Percentiles rank a stretch among this genome's conserved stretches.
These are phyloP conservation scores for Phytophthora pseudosyringae DNA, from an alignment of 352 stramenopile species.

Conservation along the genomic window DNA sequence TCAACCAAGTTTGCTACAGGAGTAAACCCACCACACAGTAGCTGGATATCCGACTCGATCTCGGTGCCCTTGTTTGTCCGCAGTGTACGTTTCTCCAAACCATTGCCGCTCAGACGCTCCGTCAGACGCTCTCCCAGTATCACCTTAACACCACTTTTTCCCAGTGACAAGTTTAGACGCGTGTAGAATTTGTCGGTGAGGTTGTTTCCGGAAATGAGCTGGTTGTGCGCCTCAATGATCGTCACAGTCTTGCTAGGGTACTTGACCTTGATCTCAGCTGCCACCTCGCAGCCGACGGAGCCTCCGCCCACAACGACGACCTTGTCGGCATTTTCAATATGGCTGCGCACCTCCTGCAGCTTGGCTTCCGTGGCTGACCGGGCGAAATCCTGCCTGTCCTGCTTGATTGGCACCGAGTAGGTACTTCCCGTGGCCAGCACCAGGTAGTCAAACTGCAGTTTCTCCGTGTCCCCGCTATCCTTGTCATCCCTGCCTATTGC, in stretches of 20 bases:
- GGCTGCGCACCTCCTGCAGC: slow-evolving; percentile 29
- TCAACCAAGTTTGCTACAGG: slow-evolving; percentile 26
- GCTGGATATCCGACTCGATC: slow-evolving; percentile 43
- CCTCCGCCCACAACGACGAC: slow-evolving; percentile 42
- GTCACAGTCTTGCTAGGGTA: slow-evolving; percentile 43
- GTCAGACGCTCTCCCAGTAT: slow-evolving; percentile 36
- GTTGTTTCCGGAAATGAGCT: slow-evolving; percentile 30
- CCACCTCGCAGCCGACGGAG: slow-evolving; percentile 41
- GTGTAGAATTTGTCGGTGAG: slow-evolving; percentile 30
- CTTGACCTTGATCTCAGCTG: slow-evolving; percentile 43
- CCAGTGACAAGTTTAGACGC: slow-evolving; percentile 20
- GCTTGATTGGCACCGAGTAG: slow-evolving; percentile 42
- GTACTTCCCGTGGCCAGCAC: slow-evolving; percentile 46
- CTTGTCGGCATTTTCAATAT: slow-evolving; percentile 32
- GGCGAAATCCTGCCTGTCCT: slow-evolving; percentile 20
- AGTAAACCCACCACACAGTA: slow-evolving; percentile 39
- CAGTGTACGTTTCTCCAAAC: slow-evolving; percentile 30
- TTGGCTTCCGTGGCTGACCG: slow-evolving; percentile 32
- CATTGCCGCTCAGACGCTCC: slow-evolving; percentile 28
- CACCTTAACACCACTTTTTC: slow-evolving; percentile 32
- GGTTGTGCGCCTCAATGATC: slow-evolving; percentile 32
- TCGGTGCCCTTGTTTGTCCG: slow-evolving; percentile 37
- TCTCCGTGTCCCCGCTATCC: slow-evolving; percentile 15
- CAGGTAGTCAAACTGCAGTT: slow-evolving; percentile 47
- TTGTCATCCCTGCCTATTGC: slow-evolving; percentile 30